These are phyloP conservation scores for Cryptosporidium ryanae DNA, from an alignment of 169 alveolate species.

Conservation along the genomic window DNA sequence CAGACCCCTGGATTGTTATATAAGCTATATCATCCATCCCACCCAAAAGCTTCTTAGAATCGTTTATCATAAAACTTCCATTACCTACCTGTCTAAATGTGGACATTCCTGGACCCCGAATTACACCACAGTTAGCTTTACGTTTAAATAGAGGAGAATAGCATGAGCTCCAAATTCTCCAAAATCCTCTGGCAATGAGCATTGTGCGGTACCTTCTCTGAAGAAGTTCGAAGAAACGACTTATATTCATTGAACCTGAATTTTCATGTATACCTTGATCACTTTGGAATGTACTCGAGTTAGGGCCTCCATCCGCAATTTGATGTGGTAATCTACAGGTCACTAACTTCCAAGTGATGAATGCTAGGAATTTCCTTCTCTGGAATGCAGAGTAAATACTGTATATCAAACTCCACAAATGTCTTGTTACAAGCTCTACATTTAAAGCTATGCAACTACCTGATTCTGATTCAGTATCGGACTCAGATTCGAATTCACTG, in stretches of 20 bases:
- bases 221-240: conserved; percentile 61
- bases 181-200: conserved; percentile 67
- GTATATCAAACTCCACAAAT: conserved; percentile 45
- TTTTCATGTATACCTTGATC: conserved; percentile 55
- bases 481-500: conserved; percentile 66
- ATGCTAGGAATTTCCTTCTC: conserved; percentile 57
- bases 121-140: conserved; percentile 55
- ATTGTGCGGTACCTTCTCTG: conserved; percentile 56
- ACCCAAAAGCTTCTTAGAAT: conserved; percentile 29
- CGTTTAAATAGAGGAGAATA: conserved; percentile 66
- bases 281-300: conserved; percentile 24
- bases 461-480: conserved; percentile 66
- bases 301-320: conserved; percentile 65
- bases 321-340: conserved; percentile 22
- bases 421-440: conserved; percentile 74
- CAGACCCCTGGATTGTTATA: conserved; percentile 55
- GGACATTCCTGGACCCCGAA: conserved; percentile 60
- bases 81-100: conserved; percentile 37
- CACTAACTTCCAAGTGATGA: conserved; percentile 43
- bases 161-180: conserved; percentile 75
- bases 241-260: conserved; percentile 27
- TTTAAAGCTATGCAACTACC: conserved; percentile 72
- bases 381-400: conserved; percentile 63
- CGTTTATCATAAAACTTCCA: conserved; percentile 46
- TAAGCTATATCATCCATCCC: conserved; percentile 59